Conservation (phyloP, 208 protist genomes). For the Trypanosoma lewisi region DNA sequence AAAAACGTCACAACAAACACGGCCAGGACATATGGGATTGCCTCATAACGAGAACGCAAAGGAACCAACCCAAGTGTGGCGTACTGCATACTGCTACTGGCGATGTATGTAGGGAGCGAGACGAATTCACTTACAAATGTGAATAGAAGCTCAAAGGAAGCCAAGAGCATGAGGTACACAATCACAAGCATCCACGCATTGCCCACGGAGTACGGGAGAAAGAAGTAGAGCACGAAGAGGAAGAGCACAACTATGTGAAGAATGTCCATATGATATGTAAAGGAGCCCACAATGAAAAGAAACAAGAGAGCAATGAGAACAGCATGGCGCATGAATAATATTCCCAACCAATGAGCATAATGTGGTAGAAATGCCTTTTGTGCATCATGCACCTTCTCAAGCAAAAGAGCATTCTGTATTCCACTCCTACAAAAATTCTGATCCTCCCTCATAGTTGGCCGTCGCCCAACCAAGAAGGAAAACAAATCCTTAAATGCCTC, state of each 20-base stretch:
- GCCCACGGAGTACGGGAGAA: constrained; percentile 3
- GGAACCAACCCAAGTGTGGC: constrained; percentile 25
- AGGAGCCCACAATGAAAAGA: constrained; percentile 24
- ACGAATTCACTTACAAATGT: constrained; percentile 24
- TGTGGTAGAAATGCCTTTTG: not conserved
- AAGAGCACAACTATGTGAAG: constrained; percentile 17
- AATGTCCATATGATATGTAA: constrained; percentile 30
- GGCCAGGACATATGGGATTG: constrained; percentile 22
- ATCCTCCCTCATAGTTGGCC: constrained; percentile 4
- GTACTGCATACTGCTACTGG: constrained; percentile 3
- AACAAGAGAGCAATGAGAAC: constrained; percentile 18
- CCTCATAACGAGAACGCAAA: constrained; percentile 20
- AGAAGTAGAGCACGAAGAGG: constrained; percentile 22
- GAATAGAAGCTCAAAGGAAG: constrained; percentile 29
- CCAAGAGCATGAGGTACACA: constrained; percentile 15
- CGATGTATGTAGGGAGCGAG: constrained; percentile 12
- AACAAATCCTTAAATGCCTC: constrained; percentile 17
- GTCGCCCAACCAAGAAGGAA: constrained; percentile 4
- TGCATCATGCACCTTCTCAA: constrained; percentile 14
- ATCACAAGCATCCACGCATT: constrained; percentile 18
- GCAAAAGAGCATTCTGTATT: constrained; percentile 11
- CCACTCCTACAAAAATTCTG: not conserved
- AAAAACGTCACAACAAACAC: constrained; percentile 22
- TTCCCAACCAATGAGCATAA: constrained; percentile 14
- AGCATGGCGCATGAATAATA: constrained; percentile 20